phyloP scores from a whole-genome alignment of 345 rosid species.

The Lepidium didymum region DNA sequence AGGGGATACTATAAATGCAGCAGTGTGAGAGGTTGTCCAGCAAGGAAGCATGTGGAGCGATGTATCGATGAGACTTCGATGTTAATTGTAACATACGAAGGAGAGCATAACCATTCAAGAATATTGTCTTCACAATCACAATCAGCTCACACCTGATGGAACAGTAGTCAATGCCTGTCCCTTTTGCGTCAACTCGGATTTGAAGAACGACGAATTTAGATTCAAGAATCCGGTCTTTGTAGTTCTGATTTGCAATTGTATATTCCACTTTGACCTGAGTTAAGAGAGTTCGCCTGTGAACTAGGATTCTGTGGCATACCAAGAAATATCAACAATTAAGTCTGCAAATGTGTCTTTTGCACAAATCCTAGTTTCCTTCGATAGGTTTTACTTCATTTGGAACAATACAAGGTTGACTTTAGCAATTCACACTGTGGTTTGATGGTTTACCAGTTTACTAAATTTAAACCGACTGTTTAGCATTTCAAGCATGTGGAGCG shows the following conservation, averaged over 20 bases:
- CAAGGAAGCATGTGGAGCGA: slow-evolving; percentile 84
- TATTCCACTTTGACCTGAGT: neutral
- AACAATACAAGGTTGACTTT: no score
- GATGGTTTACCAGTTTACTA: no score
- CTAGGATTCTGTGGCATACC: no score
- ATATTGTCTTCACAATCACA: slow-evolving; percentile 45
- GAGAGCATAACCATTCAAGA: slow-evolving; percentile 71
- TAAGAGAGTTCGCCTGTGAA: no score
- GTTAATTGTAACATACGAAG: slow-evolving; percentile 76
- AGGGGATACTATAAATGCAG: slow-evolving; percentile 90
- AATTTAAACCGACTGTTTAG: no score
- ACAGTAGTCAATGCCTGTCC: neutral
- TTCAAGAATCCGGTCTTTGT: neutral
- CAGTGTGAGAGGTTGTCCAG: slow-evolving; percentile 75
- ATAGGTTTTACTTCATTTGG: no score
- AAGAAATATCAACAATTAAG: no score
- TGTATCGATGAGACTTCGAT: slow-evolving; percentile 67
- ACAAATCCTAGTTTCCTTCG: no score
- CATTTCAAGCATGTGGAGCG: no score
- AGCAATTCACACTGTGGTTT: no score
- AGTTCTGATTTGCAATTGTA: slow-evolving; percentile 25
- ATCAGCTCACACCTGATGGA: slow-evolving; percentile 46
- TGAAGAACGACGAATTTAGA: slow-evolving; percentile 1
- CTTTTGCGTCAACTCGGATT: neutral
- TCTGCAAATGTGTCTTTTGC: no score